These are phyloP conservation scores for Castanea mollissima DNA, from an alignment of 306 rosid species.

Conservation along the genomic window DNA sequence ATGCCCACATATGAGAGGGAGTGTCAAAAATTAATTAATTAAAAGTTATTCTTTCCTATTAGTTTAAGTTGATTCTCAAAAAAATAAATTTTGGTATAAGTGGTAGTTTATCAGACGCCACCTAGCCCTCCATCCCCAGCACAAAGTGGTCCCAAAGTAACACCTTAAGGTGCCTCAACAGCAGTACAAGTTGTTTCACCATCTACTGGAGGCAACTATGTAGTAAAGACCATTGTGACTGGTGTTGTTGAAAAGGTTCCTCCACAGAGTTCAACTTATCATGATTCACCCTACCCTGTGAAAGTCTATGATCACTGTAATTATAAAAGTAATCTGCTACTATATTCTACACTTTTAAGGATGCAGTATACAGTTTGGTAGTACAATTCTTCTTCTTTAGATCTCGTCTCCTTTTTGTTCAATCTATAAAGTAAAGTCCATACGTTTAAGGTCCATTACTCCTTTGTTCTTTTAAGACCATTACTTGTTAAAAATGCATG, in stretches of 20 bases:
- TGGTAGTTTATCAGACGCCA: conserved; percentile 20
- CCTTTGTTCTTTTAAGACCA: background rate
- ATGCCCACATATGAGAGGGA: too few relatives aligned
- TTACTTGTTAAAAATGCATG: background rate
- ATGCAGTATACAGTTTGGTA: background rate
- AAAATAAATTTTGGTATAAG: too few relatives aligned
- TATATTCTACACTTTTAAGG: background rate
- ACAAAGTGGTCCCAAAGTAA: conserved; percentile 39
- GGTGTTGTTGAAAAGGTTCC: conserved; percentile 21
- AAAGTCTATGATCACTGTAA: conserved; percentile 25
- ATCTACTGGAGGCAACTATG: conserved; percentile 24
- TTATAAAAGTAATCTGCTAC: background rate
- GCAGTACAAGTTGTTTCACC: conserved; percentile 20
- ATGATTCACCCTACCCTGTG: conserved; percentile 47
- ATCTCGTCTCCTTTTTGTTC: background rate
- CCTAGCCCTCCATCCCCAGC: conserved; percentile 60
- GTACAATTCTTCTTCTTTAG: background rate
- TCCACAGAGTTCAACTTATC: conserved; percentile 28
- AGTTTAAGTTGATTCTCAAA: too few relatives aligned
- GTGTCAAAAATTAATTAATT: too few relatives aligned
- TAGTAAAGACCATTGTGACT: background rate
- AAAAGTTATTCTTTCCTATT: too few relatives aligned
- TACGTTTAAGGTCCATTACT: background rate
- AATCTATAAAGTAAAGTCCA: background rate
- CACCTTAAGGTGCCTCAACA: conserved; percentile 22